Conservation (phyloP, 2,329 filamentous ascomycete species). For the Colletotrichum agaves region DNA sequence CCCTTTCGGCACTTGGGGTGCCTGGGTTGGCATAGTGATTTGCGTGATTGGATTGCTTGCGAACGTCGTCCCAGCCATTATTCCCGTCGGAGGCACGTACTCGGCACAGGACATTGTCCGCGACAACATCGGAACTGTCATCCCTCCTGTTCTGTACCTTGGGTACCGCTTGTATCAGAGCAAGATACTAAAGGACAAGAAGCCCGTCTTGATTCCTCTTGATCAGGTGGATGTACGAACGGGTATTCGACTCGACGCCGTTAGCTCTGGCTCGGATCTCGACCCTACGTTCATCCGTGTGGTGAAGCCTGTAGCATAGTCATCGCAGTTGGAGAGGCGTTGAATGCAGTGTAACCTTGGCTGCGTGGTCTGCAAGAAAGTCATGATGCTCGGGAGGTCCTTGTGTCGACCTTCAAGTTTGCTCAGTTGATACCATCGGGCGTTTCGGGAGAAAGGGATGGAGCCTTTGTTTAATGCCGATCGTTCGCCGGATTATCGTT, state of each 20-base stretch:
- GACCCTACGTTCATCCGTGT: not conserved
- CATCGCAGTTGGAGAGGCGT: too few relatives aligned
- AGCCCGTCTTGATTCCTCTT: constrained; percentile 40
- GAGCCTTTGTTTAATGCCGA: not conserved
- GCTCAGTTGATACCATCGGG: not conserved
- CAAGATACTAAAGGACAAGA: constrained; percentile 16
- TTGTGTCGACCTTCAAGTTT: not conserved
- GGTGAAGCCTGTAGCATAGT: not conserved
- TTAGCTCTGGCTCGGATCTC: constrained; percentile 10
- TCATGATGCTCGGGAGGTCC: not conserved
- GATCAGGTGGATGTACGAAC: constrained; percentile 42
- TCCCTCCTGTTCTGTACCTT: constrained; percentile 41
- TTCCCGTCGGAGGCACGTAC: constrained; percentile 39
- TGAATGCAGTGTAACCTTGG: too few relatives aligned
- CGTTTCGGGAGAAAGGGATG: not conserved
- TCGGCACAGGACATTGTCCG: constrained; percentile 39
- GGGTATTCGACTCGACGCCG: constrained; percentile 31
- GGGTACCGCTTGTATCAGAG: constrained; percentile 41
- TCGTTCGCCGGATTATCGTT: not conserved
- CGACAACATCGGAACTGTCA: constrained; percentile 45
- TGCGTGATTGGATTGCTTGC: constrained; percentile 45
- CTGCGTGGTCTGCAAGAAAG: not conserved
- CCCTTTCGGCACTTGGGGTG: constrained; percentile 44
- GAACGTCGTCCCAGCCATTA: constrained; percentile 44
- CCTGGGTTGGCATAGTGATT: constrained; percentile 41